Percentiles rank a stretch among this genome's conserved stretches.
Evolutionary conservation across 1,139 yeast species (phyloP).

Genomic region (Protomyces inundatus): DNA sequence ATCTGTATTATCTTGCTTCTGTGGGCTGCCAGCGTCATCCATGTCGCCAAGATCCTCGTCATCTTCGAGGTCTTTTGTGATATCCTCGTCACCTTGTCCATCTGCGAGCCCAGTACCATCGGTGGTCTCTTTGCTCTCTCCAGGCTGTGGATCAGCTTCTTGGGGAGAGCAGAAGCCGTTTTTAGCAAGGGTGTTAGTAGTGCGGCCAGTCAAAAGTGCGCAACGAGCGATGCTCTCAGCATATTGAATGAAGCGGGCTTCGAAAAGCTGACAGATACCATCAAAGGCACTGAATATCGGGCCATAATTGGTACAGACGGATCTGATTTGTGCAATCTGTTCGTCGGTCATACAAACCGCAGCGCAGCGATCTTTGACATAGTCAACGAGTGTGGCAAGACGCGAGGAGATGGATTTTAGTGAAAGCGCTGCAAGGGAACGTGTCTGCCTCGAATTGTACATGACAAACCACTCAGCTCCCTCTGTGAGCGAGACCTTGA

Average conservation of each 20-base stretch:
- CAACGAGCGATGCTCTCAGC: slow-evolving; percentile 37
- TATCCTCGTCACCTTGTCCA: slow-evolving; percentile 81
- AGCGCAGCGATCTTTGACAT: not conserved
- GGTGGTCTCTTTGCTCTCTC: slow-evolving; percentile 35
- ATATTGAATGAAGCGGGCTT: not conserved
- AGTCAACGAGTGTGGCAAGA: not conserved
- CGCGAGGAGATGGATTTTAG: not conserved
- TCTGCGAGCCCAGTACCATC: slow-evolving; percentile 97
- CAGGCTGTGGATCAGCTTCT: slow-evolving; percentile 60
- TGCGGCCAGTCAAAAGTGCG: slow-evolving; percentile 39
- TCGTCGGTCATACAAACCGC: too few relatives aligned
- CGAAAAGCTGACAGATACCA: not conserved
- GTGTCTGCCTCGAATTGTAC: not conserved
- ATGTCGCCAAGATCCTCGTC: slow-evolving; percentile 88
- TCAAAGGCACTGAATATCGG: slow-evolving; percentile 5
- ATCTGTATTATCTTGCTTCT: slow-evolving; percentile 37
- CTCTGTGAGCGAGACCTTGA: not conserved
- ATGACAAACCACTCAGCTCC: not conserved
- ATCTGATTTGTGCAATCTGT: too few relatives aligned
- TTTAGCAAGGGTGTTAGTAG: slow-evolving; percentile 51
- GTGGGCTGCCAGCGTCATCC: slow-evolving; percentile 61
- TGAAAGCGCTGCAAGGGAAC: not conserved
- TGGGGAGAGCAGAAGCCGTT: slow-evolving; percentile 94
- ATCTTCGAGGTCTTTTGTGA: slow-evolving; percentile 80
- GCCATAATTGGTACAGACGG: slow-evolving; percentile 1